Evolutionary conservation across 495 filamentous ascomycete species (phyloP), one percentile per base, ranked within the genome.

Genomic region (Rhizodiscina lignyota): DNA sequence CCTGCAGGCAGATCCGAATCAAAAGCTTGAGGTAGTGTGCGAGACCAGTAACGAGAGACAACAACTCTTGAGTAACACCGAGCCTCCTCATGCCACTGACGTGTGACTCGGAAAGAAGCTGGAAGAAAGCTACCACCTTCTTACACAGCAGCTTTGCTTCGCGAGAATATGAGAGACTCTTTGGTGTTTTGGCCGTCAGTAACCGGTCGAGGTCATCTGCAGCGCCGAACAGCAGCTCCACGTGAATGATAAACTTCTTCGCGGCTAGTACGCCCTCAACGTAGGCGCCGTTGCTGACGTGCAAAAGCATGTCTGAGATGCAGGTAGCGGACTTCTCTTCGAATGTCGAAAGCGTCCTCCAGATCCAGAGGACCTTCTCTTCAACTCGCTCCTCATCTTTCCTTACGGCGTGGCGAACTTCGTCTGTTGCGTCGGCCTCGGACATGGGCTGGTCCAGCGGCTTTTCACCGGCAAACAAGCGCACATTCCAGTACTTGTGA

Each of bases 401-500:
- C 18, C 81, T 73, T 24, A 96, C 79, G 8, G 61, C 60, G 27
- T 77, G 74, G 13, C 91, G 76, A 37, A 80, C 70, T 38, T 79
- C 72, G 21, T 79, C 72, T 21, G 76, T 80, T 6, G 79, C 79
- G 44, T 78, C 68, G 17, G 62, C 61, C 29, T 74, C 63, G 21
- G 62, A 51, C 22, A 65, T 46, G 6, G 64, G 59, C 5, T 32
- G 34, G 8, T 35, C 20, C 20, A 10, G 10, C 8, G 33, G 5
- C 5, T 35, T 24, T 32, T 68, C 56, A 13, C 63, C 69, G 13
- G 62, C 54, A 8, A 66, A 66, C 31, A 99, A 67, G 18, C 87
- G 74, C 26, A 99, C 91, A 52, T 94, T 99, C 91, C 91, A 99
- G 60, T 96, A 99, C 52, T 99, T 99, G 57, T 99, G 91, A 29